phyloP scores from a whole-genome alignment of 352 stramenopile genomes.

The Globisporangium uncinulatum region DNA sequence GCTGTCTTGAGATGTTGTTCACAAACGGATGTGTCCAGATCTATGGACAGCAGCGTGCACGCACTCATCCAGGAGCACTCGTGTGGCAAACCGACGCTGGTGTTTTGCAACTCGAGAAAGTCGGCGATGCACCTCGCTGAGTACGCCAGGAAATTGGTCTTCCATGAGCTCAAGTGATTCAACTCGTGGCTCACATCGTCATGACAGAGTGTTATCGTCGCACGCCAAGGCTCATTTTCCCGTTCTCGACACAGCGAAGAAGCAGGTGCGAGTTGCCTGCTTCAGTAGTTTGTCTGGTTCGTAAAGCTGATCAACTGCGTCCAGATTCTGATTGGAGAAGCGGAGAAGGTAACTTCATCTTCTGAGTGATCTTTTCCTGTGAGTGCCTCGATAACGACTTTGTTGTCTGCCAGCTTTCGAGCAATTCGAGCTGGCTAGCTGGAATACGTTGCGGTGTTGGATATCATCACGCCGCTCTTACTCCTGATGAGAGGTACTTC shows the following conservation, averaged over 20 bases:
- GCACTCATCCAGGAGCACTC: conserved; percentile 38
- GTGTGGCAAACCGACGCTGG: conserved; percentile 36
- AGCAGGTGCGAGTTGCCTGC: conserved; percentile 1
- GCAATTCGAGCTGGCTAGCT: conserved; percentile 8
- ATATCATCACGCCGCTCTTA: conserved; percentile 34
- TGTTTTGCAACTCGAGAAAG: conserved; percentile 49
- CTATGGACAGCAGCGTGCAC: conserved; percentile 33
- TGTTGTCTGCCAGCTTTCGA: conserved; percentile 7
- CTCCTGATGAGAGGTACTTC: conserved; percentile 19
- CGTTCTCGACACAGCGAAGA: conserved; percentile 1
- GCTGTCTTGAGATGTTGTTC: not conserved
- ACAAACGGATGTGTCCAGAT: conserved; percentile 18
- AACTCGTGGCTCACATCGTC: not conserved
- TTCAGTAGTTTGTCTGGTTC: not conserved
- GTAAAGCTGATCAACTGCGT: no score
- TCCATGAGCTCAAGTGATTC: not conserved
- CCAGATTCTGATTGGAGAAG: conserved; percentile 7
- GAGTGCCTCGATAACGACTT: not conserved
- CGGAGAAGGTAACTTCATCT: conserved; percentile 4
- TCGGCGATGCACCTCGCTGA: conserved; percentile 23
- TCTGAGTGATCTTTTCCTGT: no score
- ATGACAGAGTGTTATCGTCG: conserved; percentile 3
- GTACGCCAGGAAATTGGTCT: conserved; percentile 3
- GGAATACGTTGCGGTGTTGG: conserved; percentile 18
- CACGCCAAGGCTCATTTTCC: not conserved